A percentile compares a stretch with the other conserved stretches of the same genome.
These are phyloP conservation scores for Cadophora sp. DNA, from an alignment of 2,329 filamentous ascomycete genomes.

Conservation along the genomic window DNA sequence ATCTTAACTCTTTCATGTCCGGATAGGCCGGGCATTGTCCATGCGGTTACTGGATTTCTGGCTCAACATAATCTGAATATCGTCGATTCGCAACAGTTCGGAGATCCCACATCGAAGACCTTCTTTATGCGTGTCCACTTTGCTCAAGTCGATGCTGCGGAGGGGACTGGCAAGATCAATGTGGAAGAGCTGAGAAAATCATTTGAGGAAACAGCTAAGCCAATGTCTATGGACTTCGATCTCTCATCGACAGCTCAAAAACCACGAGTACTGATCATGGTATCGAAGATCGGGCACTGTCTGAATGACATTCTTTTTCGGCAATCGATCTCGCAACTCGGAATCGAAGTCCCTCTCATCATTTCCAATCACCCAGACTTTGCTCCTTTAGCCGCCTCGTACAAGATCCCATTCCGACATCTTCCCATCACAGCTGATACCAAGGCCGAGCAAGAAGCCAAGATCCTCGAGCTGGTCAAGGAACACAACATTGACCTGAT, in stretches of 20 bases:
- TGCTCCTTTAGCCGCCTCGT: slow-evolving; percentile 69
- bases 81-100: slow-evolving; percentile 85
- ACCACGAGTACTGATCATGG: slow-evolving; percentile 83
- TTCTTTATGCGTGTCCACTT: slow-evolving; percentile 94
- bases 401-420: slow-evolving; percentile 81
- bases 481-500: slow-evolving; percentile 78
- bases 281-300: slow-evolving; percentile 87
- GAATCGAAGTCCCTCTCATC: slow-evolving; percentile 76
- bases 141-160: slow-evolving; percentile 54
- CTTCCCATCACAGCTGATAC: slow-evolving; percentile 81
- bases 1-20: slow-evolving; percentile 85
- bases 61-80: slow-evolving; percentile 79
- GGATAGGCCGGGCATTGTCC: slow-evolving; percentile 84
- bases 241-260: slow-evolving; percentile 73
- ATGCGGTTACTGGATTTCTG: slow-evolving; percentile 81
- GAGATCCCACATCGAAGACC: slow-evolving; percentile 72
- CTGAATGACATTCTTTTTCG: slow-evolving; percentile 85
- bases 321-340: slow-evolving; percentile 73
- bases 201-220: slow-evolving; percentile 65
- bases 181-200: slow-evolving; percentile 57
- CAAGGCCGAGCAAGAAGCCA: slow-evolving; percentile 74
- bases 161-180: slow-evolving; percentile 51
- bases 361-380: slow-evolving; percentile 85
- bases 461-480: slow-evolving; percentile 73
- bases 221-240: slow-evolving; percentile 74